Conservation (phyloP, 169 alveolate species). For the Plasmodium yoelii region DNA sequence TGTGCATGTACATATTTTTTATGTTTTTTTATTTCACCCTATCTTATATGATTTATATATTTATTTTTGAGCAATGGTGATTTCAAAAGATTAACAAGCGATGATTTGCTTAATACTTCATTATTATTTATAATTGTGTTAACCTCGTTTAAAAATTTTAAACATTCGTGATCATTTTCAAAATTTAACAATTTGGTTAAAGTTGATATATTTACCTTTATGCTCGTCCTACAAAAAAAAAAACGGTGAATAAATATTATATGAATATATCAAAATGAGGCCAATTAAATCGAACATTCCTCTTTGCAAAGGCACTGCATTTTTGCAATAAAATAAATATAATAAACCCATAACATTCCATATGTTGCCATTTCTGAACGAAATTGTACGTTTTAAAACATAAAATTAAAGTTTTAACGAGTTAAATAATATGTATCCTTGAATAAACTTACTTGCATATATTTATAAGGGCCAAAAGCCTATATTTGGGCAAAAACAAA, state of each 20-base stretch:
- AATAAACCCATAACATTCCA: no score
- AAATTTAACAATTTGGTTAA: conserved; percentile 43
- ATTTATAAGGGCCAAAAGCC: conserved; percentile 63
- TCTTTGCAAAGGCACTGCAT: background rate
- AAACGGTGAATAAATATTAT: background rate
- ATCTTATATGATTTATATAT: conserved; percentile 66
- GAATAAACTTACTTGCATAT: conserved; percentile 55
- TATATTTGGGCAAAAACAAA: conserved; percentile 56
- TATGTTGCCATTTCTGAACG: no score
- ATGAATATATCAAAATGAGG: background rate
- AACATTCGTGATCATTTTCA: conserved; percentile 46
- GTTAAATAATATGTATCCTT: no score
- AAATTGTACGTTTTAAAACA: no score
- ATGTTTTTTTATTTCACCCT: background rate
- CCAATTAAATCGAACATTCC: background rate
- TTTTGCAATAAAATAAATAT: no score
- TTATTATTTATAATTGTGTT: conserved; percentile 53
- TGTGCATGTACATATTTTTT: no score
- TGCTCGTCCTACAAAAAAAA: conserved; percentile 38
- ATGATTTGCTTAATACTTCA: conserved; percentile 59
- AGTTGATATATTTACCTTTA: conserved; percentile 48
- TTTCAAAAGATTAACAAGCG: conserved; percentile 62
- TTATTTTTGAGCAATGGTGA: conserved; percentile 58
- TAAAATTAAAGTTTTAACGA: no score
- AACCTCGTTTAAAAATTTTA: conserved; percentile 43